Evolutionary conservation across 1,139 yeast species (phyloP), one percentile per base, ranked within the genome.

Genomic region (Waltiozyma sp.): DNA sequence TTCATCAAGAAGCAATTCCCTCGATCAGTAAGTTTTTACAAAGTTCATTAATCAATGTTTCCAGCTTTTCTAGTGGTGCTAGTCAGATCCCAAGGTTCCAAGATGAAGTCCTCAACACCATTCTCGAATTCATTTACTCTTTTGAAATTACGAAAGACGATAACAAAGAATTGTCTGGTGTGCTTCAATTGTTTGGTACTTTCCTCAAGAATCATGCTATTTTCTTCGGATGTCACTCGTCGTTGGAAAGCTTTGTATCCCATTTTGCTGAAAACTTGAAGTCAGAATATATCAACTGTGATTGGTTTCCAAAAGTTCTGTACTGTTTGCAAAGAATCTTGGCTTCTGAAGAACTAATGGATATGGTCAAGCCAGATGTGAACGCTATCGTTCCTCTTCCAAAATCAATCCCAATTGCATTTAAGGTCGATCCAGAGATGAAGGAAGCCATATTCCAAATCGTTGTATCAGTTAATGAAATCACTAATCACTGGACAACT

Each of bases 271-370:
- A 55, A 2, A 62, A 65, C 3, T 50, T 78, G 37, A 60, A 57
- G 2, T 61, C 69, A 1, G 62, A 64, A 28, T 53, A 59, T 40
- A 64, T 66, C 1, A 64, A 71, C 46, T 59, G 67, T 21, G 59
- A 65, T 3, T 80, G 80, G 75, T 73, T 74, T 51, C 68, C 74
- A 1, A 66, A 69, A 44, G 71, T 74, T 0, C 57, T 81, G 40
- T 59, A 65, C 14, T 67, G 75, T 3, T 65, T 73, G 41, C 80
- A 74, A 40, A 73, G 70, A 39, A 58, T 74, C 9, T 51, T 78
- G 39, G 64, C 75, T 1, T 69, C 65, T 41, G 64, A 72, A 8
- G 66, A 64, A 38, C 55, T 72, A 2, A 80, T 80, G 1, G 50
- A 48, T 9, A 46, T 59, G 21, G 62, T 59, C 28, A 42, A 47